Evolutionary conservation across 495 filamentous ascomycete species (phyloP).

Genomic region (Cercophora samala): DNA sequence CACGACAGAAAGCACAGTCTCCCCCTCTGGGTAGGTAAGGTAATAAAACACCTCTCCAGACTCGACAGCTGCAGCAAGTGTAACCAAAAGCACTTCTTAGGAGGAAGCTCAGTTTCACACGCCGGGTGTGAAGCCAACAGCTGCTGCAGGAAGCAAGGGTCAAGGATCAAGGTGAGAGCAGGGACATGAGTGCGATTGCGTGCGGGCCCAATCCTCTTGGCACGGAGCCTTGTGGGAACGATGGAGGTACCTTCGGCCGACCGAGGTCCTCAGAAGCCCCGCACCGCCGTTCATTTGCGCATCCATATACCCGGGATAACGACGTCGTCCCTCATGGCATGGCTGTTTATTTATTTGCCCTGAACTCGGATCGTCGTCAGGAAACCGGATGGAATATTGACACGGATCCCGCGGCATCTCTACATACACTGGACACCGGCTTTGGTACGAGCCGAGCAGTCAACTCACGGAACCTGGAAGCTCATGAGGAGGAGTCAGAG

Average conservation of each 20-base stretch:
- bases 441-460: neutral
- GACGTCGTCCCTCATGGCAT: neutral
- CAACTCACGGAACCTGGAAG: neutral
- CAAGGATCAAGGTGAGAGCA: constrained; percentile 5
- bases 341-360: too few relatives aligned
- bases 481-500: neutral
- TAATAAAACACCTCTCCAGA: neutral
- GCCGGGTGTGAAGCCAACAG: neutral
- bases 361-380: too few relatives aligned
- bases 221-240: constrained; percentile 9
- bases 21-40: neutral
- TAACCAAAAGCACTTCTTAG: neutral
- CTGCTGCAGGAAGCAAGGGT: constrained; percentile 7
- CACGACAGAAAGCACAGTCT: neutral
- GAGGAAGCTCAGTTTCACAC: neutral
- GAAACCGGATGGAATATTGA: neutral
- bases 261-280: neutral
- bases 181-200: constrained; percentile 20
- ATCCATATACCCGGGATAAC: neutral
- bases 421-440: neutral
- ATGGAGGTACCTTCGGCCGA: constrained; percentile 16
- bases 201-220: constrained; percentile 20
- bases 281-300: neutral
- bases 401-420: neutral
- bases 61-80: neutral